Base-by-base conservation (phyloP, 345 rosid species). In the Acer yangbiense region DNA sequence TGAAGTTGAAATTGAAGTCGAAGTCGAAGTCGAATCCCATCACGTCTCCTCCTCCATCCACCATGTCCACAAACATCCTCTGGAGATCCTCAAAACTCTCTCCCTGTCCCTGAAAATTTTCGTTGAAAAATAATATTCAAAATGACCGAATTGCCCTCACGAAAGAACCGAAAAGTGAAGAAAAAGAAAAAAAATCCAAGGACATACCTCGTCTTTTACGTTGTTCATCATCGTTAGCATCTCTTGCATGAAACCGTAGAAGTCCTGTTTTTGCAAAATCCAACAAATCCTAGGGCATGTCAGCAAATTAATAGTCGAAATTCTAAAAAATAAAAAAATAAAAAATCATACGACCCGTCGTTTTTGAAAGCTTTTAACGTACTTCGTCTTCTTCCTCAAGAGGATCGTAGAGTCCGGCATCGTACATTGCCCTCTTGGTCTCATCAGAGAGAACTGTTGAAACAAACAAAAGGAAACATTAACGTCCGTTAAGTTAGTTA, bases 211-310 rank as follows among this genome's bases (percentile, higher is more conserved):
- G 79, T 86, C 93, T 80, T 93, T 89, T 63, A 89, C 93, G 81
- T 82, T 90, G 87, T 87, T 86, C 98, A 95, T 92, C 97, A 95
- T 88, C 7, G 94, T 84, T 72, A 95, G 62, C 98, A 95, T 91
- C 87, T 95, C 98, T 87, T 92, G 90, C 97, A 95, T 92, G 68
- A 95, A 93, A 27, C 83, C 95, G 27, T 92, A 86, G 63, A 95
- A 93, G 27, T 88, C 98, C 98, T 95, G 89, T 27, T 55, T 43
- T 77, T 18, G 48, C 70, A 72, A 65, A 75, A 55, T 65, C 7
- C 1, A 39, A 32, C 23, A 74, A 76, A 61, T 68, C 80, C 58
- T 70, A 35, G 72, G 58, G 57, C 2, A 21, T 0, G 11, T 44
- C 3, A 7, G 41, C 13, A 57, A 39, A 46, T 46, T 46, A 46